Evolutionary conservation across 805 yeast genomes (phyloP).

Genomic region (Ogataea allantospora): DNA sequence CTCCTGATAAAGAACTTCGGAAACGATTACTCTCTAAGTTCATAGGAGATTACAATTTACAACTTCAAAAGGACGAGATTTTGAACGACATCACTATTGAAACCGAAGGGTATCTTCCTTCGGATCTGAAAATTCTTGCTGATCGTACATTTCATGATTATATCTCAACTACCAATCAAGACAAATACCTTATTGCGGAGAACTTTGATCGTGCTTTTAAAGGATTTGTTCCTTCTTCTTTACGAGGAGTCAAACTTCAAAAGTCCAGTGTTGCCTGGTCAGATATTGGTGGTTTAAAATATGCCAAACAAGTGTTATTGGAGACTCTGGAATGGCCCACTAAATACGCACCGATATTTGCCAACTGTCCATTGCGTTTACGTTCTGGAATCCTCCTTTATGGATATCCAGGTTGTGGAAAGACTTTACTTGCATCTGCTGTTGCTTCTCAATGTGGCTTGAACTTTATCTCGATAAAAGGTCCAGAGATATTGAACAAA

Average conservation of each 20-base stretch:
- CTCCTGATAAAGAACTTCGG: constrained; percentile 61
- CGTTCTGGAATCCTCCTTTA: constrained; percentile 88
- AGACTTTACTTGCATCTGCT: constrained; percentile 88
- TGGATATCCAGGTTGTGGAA: constrained; percentile 98
- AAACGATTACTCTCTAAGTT: constrained; percentile 39
- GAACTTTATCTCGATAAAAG: constrained; percentile 89
- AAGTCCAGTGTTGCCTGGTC: constrained; percentile 75
- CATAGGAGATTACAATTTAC: constrained; percentile 25
- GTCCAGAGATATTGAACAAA: constrained; percentile 92
- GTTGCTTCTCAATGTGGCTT: constrained; percentile 92
- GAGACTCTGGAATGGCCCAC: constrained; percentile 98
- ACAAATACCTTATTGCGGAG: constrained; percentile 23
- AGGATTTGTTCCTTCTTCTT: constrained; percentile 74
- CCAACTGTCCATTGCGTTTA: constrained; percentile 78
- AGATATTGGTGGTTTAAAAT: constrained; percentile 84
- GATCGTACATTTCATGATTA: constrained; percentile 66
- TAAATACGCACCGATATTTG: constrained; percentile 92
- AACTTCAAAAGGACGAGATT: constrained; percentile 41
- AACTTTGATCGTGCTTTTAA: constrained; percentile 57
- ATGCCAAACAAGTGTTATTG: constrained; percentile 69
- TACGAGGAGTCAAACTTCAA: constrained; percentile 84
- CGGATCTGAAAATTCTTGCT: constrained; percentile 67
- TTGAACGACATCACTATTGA: constrained; percentile 57
- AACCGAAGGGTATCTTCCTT: constrained; percentile 88
- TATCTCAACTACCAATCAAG: constrained; percentile 16